Evolutionary conservation across 352 stramenopile genomes (phyloP), one percentile per base, ranked within the genome.

Genomic region (Phytophthora rubi): DNA sequence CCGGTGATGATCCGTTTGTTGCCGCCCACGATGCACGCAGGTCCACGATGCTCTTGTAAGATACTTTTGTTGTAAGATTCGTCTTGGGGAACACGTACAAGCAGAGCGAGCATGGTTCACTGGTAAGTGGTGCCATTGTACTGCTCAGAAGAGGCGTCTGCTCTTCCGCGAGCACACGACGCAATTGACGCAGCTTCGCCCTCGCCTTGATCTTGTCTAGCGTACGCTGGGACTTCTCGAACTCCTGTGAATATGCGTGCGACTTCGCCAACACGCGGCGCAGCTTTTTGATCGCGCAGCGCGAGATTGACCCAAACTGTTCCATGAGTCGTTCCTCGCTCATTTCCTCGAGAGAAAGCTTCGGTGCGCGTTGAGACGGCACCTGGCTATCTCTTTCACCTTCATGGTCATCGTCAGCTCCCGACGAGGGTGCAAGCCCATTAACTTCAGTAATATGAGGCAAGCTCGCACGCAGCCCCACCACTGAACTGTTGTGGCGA

Each of bases 41-140:
- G 58, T 91, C 81, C 28, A 73, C 70, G n/a, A 91, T 88, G 55
- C 80, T 86, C 52, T 91, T 91, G 68, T 81, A 86, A 0, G 78
- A 85, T n/a, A 91, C 83, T 55, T 79, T 79, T 30, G 82, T 88
- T 4, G 69, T 68, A 21, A 91, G 55, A 47, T 80, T 89, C 33
- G 70, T 85, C 70, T 91, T 91, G 6, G 80, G 67, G 30, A 89
- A 91, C 2, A 86, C 67, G 42, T 87, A 65, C 32, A 81, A 68
- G 44, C 83, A 91, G 15, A 91, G 70, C 12, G 80, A 82, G 53
- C 83, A 91, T 2, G 83, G 64, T 26, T 89, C 83, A 16, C 73
- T 89, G 32, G 75, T 88, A 48, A 90, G 58, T 8, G 67, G 58
- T 9, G 79, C 76, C 75, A 86, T 88, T n/a, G 77, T 76, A 62